phyloP scores from a whole-genome alignment of 371 early-diverging fungal genomes.

The Mucor sp. region DNA sequence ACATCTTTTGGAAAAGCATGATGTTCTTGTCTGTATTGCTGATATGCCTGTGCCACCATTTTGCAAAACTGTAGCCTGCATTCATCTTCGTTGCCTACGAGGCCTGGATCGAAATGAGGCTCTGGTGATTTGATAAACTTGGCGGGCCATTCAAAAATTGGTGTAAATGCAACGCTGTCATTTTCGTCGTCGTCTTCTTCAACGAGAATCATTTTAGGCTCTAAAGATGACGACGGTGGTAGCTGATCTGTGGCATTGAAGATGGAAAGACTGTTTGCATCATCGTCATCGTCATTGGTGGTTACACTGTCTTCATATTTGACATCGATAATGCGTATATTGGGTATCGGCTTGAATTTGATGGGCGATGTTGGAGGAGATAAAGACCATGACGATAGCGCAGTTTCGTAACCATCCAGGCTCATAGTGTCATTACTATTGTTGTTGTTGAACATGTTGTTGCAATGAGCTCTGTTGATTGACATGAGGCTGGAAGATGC shows the following conservation, averaged over 20 bases:
- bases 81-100: conserved; percentile 20
- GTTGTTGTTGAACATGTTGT: background rate
- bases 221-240: too few relatives aligned
- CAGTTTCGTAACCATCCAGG: background rate
- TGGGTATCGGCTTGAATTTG: background rate
- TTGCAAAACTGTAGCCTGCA: conserved; percentile 26
- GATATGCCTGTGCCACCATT: conserved; percentile 24
- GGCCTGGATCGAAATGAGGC: conserved; percentile 10
- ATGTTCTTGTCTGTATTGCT: conserved; percentile 4
- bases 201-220: background rate
- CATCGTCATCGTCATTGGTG: background rate
- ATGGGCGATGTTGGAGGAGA: conserved; percentile 2
- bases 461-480: background rate
- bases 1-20: conserved; percentile 13
- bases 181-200: background rate
- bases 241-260: background rate
- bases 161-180: background rate
- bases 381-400: background rate
- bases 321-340: background rate
- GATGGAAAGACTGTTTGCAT: background rate
- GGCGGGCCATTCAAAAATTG: background rate
- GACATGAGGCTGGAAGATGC: background rate
- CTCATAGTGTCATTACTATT: background rate
- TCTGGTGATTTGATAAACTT: background rate
- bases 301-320: background rate